Evolutionary conservation across 2,329 filamentous ascomycete genomes (phyloP), one percentile per base, ranked within the genome.

Genomic region (Xylariaceae sp.): DNA sequence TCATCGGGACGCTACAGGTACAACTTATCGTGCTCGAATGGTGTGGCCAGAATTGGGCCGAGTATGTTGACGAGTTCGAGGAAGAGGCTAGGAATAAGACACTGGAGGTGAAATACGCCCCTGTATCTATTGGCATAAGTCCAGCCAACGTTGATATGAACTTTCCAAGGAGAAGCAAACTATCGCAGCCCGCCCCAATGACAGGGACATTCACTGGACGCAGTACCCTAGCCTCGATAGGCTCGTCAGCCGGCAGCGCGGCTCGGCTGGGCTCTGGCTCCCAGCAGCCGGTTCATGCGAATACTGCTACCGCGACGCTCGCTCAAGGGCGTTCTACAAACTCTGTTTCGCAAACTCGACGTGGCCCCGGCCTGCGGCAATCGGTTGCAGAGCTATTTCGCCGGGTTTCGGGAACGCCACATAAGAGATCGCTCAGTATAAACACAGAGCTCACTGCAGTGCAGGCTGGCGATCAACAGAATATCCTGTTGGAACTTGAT

Each of bases 1-100:
- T 62, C n/a, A 41, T 49, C 16, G 54, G 52, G 16, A 46, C 50
- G 13, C 41, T 62, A 3, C 45, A 51, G 6, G 46, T 53, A 5
- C 60, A 62, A 22, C 48, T 56, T 36, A 50, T 60, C 6, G 17
- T 60, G 17, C 31, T 59, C 10, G 60, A 63, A 42, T 60, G 59
- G 59, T 57, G 56, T n/a, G 45, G 43, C 9, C 58, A 62, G 31
- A 59, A 44, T 14, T 61, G 57, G 59, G 40, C 42, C 1, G 53
- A 55, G 16, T 61, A 57, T 22, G 54, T 62, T 16, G 58, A 61
- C 17, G 34, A 53, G 31, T 47, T 61, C 4, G 59, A 60, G 14
- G 46, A 51, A 22, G 47, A 54, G 19, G 17, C 49, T 39, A 17
- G 28, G 4, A 36, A 22, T 2, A 50, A 40, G 10, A 40, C 53